Conservation (phyloP, 2,329 filamentous ascomycete species). For the Penicillium occitanis region DNA sequence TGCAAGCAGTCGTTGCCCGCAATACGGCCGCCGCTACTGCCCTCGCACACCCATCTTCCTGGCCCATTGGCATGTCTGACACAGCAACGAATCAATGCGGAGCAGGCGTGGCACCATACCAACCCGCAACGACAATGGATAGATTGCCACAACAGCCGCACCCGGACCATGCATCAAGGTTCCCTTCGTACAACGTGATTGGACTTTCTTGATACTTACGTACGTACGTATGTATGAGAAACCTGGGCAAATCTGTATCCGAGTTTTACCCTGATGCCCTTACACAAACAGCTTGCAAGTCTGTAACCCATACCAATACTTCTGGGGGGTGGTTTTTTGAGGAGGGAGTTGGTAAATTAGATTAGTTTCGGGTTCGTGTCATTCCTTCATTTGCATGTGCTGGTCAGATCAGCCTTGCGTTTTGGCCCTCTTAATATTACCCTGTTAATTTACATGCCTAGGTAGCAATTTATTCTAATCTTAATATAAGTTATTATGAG, state of each 20-base stretch:
- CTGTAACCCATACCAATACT: background rate
- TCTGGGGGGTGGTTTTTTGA: background rate
- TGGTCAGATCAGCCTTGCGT: conserved; percentile 4
- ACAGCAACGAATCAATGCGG: background rate
- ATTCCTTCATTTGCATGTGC: conserved; percentile 6
- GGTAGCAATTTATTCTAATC: background rate
- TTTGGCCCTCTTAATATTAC: background rate
- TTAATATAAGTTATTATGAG: background rate
- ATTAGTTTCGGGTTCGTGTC: conserved; percentile 5
- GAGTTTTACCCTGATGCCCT: background rate
- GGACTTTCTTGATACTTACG: conserved; percentile 7
- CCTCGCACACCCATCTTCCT: background rate
- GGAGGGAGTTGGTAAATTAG: background rate
- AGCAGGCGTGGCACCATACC: background rate
- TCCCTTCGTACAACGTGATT: conserved; percentile 3
- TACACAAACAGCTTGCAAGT: background rate
- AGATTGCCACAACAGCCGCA: background rate
- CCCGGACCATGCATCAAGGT: background rate
- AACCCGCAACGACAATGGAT: conserved; percentile 4
- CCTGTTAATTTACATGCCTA: background rate
- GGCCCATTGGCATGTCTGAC: conserved; percentile 4
- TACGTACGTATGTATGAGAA: background rate
- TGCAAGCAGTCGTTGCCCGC: conserved; percentile 5
- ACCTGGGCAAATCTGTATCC: background rate
- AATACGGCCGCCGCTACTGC: conserved; percentile 1